Evolutionary conservation across 1,284 basidiomycete species (phyloP).

Genomic region (Limonomyces culmigenus): DNA sequence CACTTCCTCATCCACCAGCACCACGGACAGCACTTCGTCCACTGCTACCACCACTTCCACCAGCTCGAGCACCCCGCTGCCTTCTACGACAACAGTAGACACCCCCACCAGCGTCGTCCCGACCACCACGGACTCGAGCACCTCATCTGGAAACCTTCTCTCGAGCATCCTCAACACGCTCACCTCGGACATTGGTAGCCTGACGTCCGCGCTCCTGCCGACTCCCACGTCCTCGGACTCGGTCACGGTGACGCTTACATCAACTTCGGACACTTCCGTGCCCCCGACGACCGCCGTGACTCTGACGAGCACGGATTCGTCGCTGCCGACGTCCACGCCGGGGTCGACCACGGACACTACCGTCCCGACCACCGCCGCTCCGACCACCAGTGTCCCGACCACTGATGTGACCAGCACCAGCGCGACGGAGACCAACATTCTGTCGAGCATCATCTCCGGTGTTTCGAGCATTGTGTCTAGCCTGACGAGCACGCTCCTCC

Average conservation of each 20-base stretch:
- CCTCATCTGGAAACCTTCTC: background rate
- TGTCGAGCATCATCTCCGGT: background rate
- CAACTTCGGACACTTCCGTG: background rate
- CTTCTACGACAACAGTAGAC: background rate
- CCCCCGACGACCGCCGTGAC: background rate
- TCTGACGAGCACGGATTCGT: background rate
- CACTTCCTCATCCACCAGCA: background rate
- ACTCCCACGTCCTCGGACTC: background rate
- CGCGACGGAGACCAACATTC: background rate
- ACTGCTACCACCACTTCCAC: background rate
- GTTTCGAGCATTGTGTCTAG: no score
- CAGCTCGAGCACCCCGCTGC: background rate
- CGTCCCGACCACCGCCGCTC: conserved; percentile 3
- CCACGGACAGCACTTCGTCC: background rate
- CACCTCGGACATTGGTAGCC: background rate
- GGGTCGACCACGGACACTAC: conserved; percentile 2
- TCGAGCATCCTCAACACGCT: background rate
- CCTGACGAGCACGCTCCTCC: background rate
- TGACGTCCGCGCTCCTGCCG: background rate
- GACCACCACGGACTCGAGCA: background rate
- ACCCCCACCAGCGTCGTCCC: background rate
- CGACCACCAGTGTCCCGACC: background rate
- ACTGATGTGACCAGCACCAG: background rate
- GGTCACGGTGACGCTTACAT: no score
- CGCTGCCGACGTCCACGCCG: background rate